A percentile compares a stretch with the other conserved stretches of the same genome.
These are phyloP conservation scores for Kuraishia ogatae DNA, from an alignment of 805 yeast genomes.

Conservation along the genomic window DNA sequence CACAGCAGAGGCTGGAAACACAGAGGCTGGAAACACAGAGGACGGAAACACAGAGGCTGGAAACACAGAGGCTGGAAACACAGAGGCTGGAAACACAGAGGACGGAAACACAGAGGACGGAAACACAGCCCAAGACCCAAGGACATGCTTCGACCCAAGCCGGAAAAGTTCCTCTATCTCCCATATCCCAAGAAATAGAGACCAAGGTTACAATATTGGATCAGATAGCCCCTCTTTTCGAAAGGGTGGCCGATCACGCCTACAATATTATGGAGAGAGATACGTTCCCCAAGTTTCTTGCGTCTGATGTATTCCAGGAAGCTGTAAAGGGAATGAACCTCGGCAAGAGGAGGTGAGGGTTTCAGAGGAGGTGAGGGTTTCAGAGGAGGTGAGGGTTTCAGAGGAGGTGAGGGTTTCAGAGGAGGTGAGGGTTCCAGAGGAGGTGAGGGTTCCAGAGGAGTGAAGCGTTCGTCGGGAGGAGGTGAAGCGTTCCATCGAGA, in stretches of 20 bases:
- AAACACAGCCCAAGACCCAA: background rate
- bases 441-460: too few species aligned
- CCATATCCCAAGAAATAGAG: constrained; percentile 23
- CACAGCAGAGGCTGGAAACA: too few species aligned
- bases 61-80: too few species aligned
- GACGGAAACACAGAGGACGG: background rate
- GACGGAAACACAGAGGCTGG: background rate
- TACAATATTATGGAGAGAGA: constrained; percentile 60
- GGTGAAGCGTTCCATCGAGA: too few species aligned
- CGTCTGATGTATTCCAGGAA: constrained; percentile 28
- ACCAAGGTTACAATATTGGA: constrained; percentile 27
- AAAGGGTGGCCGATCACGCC: constrained; percentile 39
- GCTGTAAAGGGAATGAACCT: constrained; percentile 9
- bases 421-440: too few species aligned
- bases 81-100: too few species aligned
- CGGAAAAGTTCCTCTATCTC: constrained; percentile 12
- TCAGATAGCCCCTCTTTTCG: constrained; percentile 32
- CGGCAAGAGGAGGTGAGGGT: background rate
- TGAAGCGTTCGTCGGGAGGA: too few species aligned
- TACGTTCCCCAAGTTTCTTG: constrained; percentile 62
- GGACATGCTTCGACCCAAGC: background rate
- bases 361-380: too few species aligned
- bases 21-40: too few species aligned
- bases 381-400: too few species aligned
- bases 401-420: too few species aligned